Evolutionary conservation across 768 basidiomycete genomes (phyloP), one percentile per base, ranked within the genome.

Genomic region (Boletus vinaceobasis): DNA sequence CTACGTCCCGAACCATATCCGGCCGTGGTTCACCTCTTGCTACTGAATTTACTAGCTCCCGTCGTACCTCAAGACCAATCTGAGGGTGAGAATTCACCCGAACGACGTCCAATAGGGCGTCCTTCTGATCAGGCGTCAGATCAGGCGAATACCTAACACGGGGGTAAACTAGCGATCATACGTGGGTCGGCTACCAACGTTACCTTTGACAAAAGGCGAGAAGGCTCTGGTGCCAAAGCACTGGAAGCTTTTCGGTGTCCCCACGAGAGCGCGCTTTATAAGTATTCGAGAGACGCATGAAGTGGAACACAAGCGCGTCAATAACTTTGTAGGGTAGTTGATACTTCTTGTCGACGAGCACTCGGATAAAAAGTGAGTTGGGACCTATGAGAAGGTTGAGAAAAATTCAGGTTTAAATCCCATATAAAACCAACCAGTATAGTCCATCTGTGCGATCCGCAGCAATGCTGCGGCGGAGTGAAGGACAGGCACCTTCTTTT

Each of bases 261-360:
- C 84, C 87, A 45, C 83, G 77, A 19, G 75, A 77, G 53, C 79
- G 84, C 43, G 83, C 85, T 72, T 87, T 91, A 74, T 92, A 90
- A 14, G 86, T 87, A 70, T 97, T 96, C 26, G 94, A 93, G 40
- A 98, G 85, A 26, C 94, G 88, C 64, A 98, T 93, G 70, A 97
- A 99, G 75, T 99, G 97, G 79, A 97, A 96, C 13, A 98, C 95
- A 54, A 99, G 83, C 3, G 92, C 90, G 67, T 99, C 97, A 50
- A 99, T 84, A 29, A 97, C 96, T 74, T 98, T 96, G 79, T 94
- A 99, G 0, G 97, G 97, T 31, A 99, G 77, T 56, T 97, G 93
- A 68, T 95, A 91, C 70, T 99, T 99, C 74, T 99, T 99, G 77
- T 99, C 97, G 47, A 98, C 77, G 31, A 99, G 77, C 13, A 98